Evolutionary conservation across 805 yeast genomes (phyloP).

Genomic region (Suhomyces sp.): DNA sequence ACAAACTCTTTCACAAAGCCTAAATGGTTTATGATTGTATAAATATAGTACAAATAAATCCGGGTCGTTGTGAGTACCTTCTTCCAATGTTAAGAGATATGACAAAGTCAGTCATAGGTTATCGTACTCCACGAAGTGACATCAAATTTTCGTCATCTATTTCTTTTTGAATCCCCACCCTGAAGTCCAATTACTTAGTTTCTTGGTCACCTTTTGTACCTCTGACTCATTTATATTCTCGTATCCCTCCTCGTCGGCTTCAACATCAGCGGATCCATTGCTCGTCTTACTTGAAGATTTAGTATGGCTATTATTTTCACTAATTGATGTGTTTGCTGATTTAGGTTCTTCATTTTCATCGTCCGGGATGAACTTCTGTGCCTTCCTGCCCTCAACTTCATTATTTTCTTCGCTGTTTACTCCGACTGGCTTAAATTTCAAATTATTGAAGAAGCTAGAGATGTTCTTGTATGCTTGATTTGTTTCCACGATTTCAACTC

Average conservation of each 20-base stretch:
- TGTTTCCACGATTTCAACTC: constrained; percentile 18
- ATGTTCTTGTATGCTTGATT: constrained; percentile 17
- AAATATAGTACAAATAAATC: too few relatives aligned
- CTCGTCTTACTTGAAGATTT: background rate
- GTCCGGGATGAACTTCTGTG: constrained; percentile 13
- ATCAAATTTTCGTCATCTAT: too few relatives aligned
- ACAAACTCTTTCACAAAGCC: too few relatives aligned
- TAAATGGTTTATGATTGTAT: too few relatives aligned
- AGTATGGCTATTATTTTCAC: constrained; percentile 1
- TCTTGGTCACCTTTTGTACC: constrained; percentile 2
- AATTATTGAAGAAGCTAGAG: constrained; percentile 23
- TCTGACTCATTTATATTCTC: constrained; percentile 7
- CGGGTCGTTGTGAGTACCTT: too few relatives aligned
- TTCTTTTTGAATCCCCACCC: constrained; percentile 19
- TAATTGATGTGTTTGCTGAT: background rate
- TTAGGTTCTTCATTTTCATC: constrained; percentile 3
- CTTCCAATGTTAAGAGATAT: too few relatives aligned
- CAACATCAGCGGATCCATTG: constrained; percentile 1
- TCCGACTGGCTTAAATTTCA: constrained; percentile 13
- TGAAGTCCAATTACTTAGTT: constrained; percentile 10
- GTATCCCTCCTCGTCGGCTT: constrained; percentile 3
- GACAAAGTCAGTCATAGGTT: too few relatives aligned
- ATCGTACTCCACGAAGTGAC: too few relatives aligned
- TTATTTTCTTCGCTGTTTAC: constrained; percentile 3
- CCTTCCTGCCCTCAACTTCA: too few relatives aligned